Conservation (phyloP, 257 asterid genomes). For the Asclepias syriaca region DNA sequence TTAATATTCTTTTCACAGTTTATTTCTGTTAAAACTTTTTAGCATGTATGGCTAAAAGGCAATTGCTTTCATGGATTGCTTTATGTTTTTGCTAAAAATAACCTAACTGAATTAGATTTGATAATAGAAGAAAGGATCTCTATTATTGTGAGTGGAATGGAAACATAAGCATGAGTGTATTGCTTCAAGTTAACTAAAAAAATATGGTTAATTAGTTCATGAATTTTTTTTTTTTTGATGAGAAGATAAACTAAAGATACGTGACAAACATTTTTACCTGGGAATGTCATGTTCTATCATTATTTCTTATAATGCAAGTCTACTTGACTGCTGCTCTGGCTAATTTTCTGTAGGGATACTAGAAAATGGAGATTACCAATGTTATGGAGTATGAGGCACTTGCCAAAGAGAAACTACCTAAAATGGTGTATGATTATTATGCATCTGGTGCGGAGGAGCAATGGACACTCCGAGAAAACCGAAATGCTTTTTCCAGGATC, state of each 20-base stretch:
- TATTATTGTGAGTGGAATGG: not conserved
- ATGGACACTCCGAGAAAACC: conserved; percentile 36
- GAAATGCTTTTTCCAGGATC: conserved; percentile 34
- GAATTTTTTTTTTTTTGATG: not conserved
- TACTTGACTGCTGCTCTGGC: not conserved
- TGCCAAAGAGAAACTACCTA: conserved; percentile 36
- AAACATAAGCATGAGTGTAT: not conserved
- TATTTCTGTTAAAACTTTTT: not conserved
- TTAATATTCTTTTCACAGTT: not conserved
- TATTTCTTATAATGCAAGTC: not conserved
- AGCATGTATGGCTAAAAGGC: not conserved
- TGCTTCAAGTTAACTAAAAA: not conserved
- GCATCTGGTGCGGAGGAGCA: conserved; percentile 45
- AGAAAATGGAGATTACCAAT: conserved; percentile 27
- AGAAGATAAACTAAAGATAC: not conserved
- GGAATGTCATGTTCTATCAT: not conserved
- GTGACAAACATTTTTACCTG: not conserved
- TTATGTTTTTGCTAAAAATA: too few relatives aligned
- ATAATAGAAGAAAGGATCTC: not conserved
- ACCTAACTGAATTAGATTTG: not conserved
- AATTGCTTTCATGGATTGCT: not conserved
- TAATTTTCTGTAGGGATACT: not conserved
- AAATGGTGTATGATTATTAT: conserved; percentile 37
- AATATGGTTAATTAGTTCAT: not conserved
- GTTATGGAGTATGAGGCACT: conserved; percentile 30